Conservation (phyloP, 2,329 filamentous ascomycete species). For the Botryotinia convoluta region DNA sequence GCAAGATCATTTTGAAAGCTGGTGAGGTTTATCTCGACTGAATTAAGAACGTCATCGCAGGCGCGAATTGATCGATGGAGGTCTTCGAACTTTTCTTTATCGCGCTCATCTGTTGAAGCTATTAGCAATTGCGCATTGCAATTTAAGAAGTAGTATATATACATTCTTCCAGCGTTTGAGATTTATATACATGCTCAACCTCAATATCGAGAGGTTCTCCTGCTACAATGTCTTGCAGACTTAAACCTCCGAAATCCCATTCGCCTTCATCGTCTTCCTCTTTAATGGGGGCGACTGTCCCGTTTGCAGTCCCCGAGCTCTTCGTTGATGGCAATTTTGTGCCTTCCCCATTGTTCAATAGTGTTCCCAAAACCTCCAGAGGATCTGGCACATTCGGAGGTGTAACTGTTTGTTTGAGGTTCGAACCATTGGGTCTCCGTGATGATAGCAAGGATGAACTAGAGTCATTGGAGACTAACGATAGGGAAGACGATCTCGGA, state of each 20-base stretch:
- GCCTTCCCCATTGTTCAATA: conserved; percentile 35
- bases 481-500: conserved; percentile 74
- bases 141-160: conserved; percentile 40
- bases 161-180: conserved; percentile 72
- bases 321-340: conserved; percentile 22
- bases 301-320: conserved; percentile 4
- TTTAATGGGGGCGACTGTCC: conserved; percentile 34
- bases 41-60: conserved; percentile 90
- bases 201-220: conserved; percentile 17
- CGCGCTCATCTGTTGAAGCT: conserved; percentile 61
- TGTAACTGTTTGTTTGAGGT: conserved; percentile 56
- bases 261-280: conserved; percentile 59
- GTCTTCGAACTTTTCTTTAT: conserved; percentile 83
- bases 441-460: conserved; percentile 68
- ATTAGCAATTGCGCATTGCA: conserved; percentile 21
- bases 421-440: conserved; percentile 64
- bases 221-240: conserved; percentile 58
- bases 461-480: conserved; percentile 74
- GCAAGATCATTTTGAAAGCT: conserved; percentile 93
- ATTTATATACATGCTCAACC: conserved; percentile 43
- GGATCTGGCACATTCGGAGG: conserved; percentile 63
- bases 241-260: conserved; percentile 76
- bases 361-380: conserved; percentile 60
- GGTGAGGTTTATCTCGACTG: conserved; percentile 87
- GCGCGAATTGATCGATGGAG: conserved; percentile 84